A percentile compares a stretch with the other conserved stretches of the same genome.
These are phyloP conservation scores for Cronartium ribicola DNA, from an alignment of 1,284 basidiomycete species.

Conservation along the genomic window DNA sequence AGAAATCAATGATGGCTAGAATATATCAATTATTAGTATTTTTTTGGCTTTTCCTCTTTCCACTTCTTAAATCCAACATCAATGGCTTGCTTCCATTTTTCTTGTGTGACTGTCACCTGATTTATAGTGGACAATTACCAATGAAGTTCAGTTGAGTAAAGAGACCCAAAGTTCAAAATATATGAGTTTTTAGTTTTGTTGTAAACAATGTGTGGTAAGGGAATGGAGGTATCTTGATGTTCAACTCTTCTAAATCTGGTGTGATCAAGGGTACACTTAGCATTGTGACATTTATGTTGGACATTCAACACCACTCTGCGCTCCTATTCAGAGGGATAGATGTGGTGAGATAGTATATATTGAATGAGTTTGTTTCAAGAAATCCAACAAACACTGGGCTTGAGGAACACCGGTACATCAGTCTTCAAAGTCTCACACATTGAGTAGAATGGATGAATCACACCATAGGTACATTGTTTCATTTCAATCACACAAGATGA, in stretches of 20 bases:
- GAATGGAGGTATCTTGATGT: no score
- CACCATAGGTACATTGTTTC: background rate
- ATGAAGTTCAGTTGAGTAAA: background rate
- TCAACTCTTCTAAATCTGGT: no score
- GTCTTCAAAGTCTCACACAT: background rate
- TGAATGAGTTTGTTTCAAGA: background rate
- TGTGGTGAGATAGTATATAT: background rate
- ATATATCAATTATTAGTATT: background rate
- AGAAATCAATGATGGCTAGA: background rate
- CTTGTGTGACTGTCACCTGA: background rate
- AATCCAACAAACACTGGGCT: no score
- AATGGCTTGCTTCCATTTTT: background rate
- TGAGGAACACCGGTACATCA: background rate
- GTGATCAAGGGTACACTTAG: no score
- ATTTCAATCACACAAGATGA: background rate
- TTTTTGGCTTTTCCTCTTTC: slow-evolving; percentile 1
- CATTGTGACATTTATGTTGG: background rate
- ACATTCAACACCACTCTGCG: background rate
- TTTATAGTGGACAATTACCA: background rate
- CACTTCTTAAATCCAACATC: background rate
- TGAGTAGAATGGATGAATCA: background rate
- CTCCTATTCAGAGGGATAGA: background rate
- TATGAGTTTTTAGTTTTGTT: no score
- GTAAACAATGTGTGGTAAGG: no score
- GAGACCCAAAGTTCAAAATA: background rate